Evolutionary conservation across 2,329 filamentous ascomycete species (phyloP), one percentile per base, ranked within the genome.

Genomic region (Furcasterigmium sp.): DNA sequence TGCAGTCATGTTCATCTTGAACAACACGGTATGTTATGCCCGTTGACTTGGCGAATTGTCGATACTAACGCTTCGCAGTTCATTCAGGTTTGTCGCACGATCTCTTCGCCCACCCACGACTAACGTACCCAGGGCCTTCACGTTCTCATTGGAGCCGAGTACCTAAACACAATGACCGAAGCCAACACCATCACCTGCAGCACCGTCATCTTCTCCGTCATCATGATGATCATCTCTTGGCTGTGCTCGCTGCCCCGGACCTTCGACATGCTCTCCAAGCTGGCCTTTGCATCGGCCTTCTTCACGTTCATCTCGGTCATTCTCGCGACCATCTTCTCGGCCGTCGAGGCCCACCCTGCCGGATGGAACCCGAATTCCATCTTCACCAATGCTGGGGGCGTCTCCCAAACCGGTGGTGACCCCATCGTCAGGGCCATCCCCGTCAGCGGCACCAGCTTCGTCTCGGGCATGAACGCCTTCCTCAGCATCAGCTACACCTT

Each of bases 401-500:
- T 41, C 4, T 38, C 52, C 2, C 48, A 58, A 13, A 51, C 62
- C 15, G 62, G 62, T 6, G 87, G 87, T 1, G 73, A 80, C 6
- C 84, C 85, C 0, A 73, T 78, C 8, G 83, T 93, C 6, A 80
- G 82, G 0, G 80, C 80, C 0, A 59, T 91, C 17, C 86, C 90
- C 0, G 64, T 81, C 3, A 63, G 30, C 3, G 79, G 83, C 15
- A 94, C 88, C 0, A 86, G 85, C 0, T 95, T 94, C 53, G 87
- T 95, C 4, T 70, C 76, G 3, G 90, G 84, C 18, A 84, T 95
- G 75, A 89, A 82, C 42, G 91, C 91, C 0, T 95, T 95, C 65
- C 75, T 96, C 61, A 96, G 96, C 65, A 96, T 96, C 59, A 88
- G 84, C 65, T 96, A 95, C 62, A 95, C 91, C 1, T 95, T 96